phyloP scores from a whole-genome alignment of 2,329 filamentous ascomycete genomes.

The Nannizziopsis barbatae region DNA sequence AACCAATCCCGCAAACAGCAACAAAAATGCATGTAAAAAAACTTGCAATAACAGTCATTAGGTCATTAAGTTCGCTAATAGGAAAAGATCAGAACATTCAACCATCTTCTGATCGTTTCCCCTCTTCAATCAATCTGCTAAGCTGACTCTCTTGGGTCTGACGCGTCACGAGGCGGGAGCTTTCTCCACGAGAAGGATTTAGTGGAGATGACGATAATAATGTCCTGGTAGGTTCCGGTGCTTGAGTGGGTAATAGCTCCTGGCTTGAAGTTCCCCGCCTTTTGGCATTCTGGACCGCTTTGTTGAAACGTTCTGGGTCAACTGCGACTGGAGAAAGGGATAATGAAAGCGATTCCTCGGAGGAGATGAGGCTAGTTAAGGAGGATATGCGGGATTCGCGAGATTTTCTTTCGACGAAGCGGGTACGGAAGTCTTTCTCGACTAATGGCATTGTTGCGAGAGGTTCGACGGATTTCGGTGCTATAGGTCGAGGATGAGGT shows the following conservation, averaged over 20 bases:
- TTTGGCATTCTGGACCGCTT: background rate
- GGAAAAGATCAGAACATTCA: background rate
- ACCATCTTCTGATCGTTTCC: constrained; percentile 8
- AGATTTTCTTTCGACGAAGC: constrained; percentile 26
- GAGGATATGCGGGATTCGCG: constrained; percentile 18
- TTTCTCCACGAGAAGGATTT: background rate
- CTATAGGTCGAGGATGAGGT: background rate
- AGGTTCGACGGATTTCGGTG: background rate
- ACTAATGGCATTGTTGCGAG: constrained; percentile 21
- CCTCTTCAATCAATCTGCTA: constrained; percentile 20
- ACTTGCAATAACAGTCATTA: too few species aligned
- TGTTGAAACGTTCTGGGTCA: background rate
- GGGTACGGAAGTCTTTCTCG: constrained; percentile 29
- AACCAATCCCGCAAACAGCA: too few species aligned
- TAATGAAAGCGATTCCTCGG: constrained; percentile 7
- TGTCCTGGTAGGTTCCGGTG: background rate
- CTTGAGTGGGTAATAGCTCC: background rate
- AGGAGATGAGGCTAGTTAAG: constrained; percentile 13
- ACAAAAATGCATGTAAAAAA: too few species aligned
- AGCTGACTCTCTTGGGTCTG: constrained; percentile 18
- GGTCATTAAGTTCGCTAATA: too few species aligned
- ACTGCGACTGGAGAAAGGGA: background rate
- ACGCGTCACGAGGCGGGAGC: background rate
- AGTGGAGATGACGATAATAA: background rate
- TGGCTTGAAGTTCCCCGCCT: background rate